Evolutionary conservation across 2,329 filamentous ascomycete species (phyloP).

Genomic region (Alternaria sp.): DNA sequence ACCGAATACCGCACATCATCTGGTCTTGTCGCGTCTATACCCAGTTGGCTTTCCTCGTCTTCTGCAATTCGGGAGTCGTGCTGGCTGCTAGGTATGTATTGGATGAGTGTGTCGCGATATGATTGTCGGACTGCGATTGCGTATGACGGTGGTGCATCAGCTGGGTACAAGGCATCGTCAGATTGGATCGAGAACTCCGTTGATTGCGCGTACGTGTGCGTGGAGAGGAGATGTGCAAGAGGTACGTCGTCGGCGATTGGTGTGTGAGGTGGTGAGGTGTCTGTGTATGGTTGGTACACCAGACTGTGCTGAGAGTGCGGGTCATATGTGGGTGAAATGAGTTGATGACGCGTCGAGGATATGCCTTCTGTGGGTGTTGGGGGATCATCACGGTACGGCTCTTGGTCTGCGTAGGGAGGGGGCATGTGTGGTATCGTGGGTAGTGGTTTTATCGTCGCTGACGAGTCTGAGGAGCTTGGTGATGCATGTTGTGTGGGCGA

Average conservation of each 20-base stretch:
- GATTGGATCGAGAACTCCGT: not conserved
- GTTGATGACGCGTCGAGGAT: constrained; percentile 2
- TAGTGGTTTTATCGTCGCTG: constrained; percentile 10
- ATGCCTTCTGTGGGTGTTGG: not conserved
- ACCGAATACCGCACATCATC: constrained; percentile 39
- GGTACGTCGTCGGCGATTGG: constrained; percentile 38
- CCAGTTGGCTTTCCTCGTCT: constrained; percentile 21
- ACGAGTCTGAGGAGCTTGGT: constrained; percentile 2
- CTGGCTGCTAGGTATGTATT: constrained; percentile 22
- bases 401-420: constrained; percentile 8
- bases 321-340: not conserved
- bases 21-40: constrained; percentile 12
- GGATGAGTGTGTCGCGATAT: constrained; percentile 37
- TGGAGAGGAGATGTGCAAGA: constrained; percentile 33
- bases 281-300: constrained; percentile 13
- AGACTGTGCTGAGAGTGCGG: not conserved
- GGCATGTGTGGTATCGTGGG: constrained; percentile 1
- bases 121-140: constrained; percentile 34
- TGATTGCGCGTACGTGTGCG: constrained; percentile 12
- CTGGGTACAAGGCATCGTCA: constrained; percentile 20
- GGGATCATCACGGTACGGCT: constrained; percentile 19
- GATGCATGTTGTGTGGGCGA: not conserved
- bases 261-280: constrained; percentile 9
- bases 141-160: constrained; percentile 41
- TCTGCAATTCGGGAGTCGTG: constrained; percentile 11